These are phyloP conservation scores for Pistacia integerrima DNA, from an alignment of 345 rosid species.

Conservation along the genomic window DNA sequence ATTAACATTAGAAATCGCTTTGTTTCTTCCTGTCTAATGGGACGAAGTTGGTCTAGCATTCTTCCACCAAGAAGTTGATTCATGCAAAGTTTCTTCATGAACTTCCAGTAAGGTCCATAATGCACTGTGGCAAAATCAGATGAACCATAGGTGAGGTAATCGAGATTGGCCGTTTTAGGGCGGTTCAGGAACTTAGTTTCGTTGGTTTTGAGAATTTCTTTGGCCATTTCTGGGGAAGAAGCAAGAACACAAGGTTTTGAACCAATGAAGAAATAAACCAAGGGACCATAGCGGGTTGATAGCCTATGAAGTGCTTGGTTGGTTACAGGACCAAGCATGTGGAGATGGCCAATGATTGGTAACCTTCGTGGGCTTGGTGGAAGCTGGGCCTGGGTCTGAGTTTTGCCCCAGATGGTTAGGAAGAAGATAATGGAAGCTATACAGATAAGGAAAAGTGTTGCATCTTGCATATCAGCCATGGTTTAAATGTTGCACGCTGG, in stretches of 20 bases:
- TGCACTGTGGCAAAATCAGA: constrained; percentile 68
- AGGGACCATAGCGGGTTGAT: constrained; percentile 57
- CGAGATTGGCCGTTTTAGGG: constrained; percentile 49
- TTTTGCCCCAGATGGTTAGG: constrained; percentile 20
- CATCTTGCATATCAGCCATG: constrained; percentile 34
- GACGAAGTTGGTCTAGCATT: constrained; percentile 45
- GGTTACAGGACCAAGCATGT: constrained; percentile 58
- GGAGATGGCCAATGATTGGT: constrained; percentile 75
- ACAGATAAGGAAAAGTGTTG: constrained; percentile 25
- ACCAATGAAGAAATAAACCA: constrained; percentile 67
- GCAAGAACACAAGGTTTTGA: constrained; percentile 64
- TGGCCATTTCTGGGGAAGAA: constrained; percentile 55
- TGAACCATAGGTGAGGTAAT: constrained; percentile 78
- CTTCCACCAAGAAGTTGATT: constrained; percentile 57
- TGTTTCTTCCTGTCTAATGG: constrained; percentile 48
- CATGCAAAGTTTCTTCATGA: constrained; percentile 81
- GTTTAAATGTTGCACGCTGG: not conserved
- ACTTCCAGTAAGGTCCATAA: constrained; percentile 74
- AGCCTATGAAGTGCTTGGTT: constrained; percentile 73
- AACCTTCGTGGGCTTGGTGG: constrained; percentile 67
- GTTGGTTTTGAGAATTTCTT: constrained; percentile 60
- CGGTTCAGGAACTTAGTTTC: constrained; percentile 62
- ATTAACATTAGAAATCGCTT: constrained; percentile 37
- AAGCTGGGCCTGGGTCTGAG: constrained; percentile 18
- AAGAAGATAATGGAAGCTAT: constrained; percentile 28